Percentiles rank a stretch among this genome's conserved stretches.
These are phyloP conservation scores for Chromera velia DNA, from an alignment of 73 alveolate species.

Conservation along the genomic window DNA sequence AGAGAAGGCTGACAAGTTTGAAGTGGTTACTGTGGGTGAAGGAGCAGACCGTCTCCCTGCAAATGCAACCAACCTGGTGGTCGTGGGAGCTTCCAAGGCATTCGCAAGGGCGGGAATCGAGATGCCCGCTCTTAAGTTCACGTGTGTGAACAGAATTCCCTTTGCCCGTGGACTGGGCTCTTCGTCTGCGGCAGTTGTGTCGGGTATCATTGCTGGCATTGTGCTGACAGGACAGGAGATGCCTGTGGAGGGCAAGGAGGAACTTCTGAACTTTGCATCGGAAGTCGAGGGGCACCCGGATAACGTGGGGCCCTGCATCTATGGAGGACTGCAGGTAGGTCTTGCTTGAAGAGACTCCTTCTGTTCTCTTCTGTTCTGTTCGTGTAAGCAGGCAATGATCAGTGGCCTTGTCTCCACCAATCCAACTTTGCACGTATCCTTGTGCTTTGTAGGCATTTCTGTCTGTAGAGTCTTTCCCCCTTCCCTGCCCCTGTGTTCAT, in stretches of 20 bases:
- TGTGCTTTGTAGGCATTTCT: neutral
- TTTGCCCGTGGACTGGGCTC: slow-evolving; percentile 34
- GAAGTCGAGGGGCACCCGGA: neutral
- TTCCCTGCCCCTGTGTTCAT: too few species aligned
- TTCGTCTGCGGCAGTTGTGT: slow-evolving; percentile 12
- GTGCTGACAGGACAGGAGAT: neutral
- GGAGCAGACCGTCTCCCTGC: slow-evolving; percentile 17
- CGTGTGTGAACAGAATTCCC: slow-evolving; percentile 17
- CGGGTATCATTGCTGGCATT: neutral
- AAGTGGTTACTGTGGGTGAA: slow-evolving; percentile 9
- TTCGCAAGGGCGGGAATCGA: neutral
- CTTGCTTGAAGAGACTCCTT: too few species aligned
- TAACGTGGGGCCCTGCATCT: slow-evolving; percentile 3
- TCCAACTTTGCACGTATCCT: neutral
- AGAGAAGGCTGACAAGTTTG: slow-evolving; percentile 15
- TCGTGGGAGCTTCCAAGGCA: slow-evolving; percentile 17
- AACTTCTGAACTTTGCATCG: neutral
- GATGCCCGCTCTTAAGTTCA: slow-evolving; percentile 21
- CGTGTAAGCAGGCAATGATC: too few species aligned
- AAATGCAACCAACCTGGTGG: slow-evolving; percentile 20
- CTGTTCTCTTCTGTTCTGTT: too few species aligned
- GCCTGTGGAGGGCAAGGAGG: neutral
- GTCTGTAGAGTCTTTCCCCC: neutral
- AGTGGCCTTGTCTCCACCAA: too few species aligned
- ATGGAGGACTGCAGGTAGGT: neutral